A percentile compares a stretch with the other conserved stretches of the same genome.
Evolutionary conservation across 306 rosid species (phyloP).

Genomic region (Gillenia trifoliata): DNA sequence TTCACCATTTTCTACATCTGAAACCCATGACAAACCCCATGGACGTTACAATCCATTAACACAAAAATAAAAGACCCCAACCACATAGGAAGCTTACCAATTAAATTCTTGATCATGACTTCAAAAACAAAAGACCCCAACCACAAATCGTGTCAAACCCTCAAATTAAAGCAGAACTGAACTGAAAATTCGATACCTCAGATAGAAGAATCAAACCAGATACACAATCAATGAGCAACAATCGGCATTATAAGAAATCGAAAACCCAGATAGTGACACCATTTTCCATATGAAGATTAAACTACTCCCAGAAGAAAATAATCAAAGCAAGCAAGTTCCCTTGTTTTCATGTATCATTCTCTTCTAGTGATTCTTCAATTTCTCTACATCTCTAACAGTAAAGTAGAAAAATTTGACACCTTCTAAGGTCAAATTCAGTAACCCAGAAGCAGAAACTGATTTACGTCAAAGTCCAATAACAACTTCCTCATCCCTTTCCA

Average conservation of each 20-base stretch:
- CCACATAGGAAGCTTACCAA: conserved; percentile 67
- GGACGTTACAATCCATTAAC: not conserved
- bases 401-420: not conserved
- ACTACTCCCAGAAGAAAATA: conserved; percentile 23
- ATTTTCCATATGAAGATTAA: conserved; percentile 23
- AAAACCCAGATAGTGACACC: conserved; percentile 24
- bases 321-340: conserved; percentile 19
- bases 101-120: conserved; percentile 65
- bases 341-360: conserved; percentile 11
- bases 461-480: conserved; percentile 4
- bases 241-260: not conserved
- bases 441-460: conserved; percentile 3
- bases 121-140: conserved; percentile 7
- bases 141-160: conserved; percentile 25
- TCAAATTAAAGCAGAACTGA: conserved; percentile 22
- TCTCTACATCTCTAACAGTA: not conserved
- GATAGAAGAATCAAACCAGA: conserved; percentile 21
- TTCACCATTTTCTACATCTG: not conserved
- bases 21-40: not conserved
- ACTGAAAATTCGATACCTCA: not conserved
- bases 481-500: no score
- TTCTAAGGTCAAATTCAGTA: not conserved
- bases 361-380: not conserved
- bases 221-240: conserved; percentile 18
- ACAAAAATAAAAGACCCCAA: no score